A percentile compares a stretch with the other conserved stretches of the same genome.
Evolutionary conservation across 768 basidiomycete genomes (phyloP).

Genomic region (Mycena indigotica): DNA sequence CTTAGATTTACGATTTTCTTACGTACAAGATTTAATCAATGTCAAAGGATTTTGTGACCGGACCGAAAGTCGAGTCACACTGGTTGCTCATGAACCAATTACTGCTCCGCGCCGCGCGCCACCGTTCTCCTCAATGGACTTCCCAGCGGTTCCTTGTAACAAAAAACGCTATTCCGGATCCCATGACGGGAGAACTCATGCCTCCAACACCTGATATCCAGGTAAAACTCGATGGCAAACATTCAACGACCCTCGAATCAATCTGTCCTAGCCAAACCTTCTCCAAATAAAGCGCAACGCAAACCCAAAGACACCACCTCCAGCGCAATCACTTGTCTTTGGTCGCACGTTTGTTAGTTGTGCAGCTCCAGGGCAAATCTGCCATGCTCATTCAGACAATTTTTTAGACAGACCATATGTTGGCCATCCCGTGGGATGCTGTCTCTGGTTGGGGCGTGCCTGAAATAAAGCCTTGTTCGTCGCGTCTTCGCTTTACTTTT

Average conservation of each 20-base stretch:
- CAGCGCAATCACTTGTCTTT: slow-evolving; percentile 71
- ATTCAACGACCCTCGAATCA: neutral
- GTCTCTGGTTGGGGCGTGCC: slow-evolving; percentile 81
- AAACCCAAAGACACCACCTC: slow-evolving; percentile 63
- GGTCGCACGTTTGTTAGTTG: slow-evolving; percentile 78
- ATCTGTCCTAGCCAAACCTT: slow-evolving; percentile 45
- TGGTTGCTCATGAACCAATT: slow-evolving; percentile 4
- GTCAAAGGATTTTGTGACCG: neutral
- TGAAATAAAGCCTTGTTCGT: slow-evolving; percentile 80
- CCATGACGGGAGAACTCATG: slow-evolving; percentile 55
- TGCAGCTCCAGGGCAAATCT: slow-evolving; percentile 1
- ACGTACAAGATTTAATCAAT: neutral
- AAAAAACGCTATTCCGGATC: slow-evolving; percentile 31
- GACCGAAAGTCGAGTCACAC: neutral
- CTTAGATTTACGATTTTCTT: neutral
- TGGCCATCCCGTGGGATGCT: slow-evolving; percentile 74
- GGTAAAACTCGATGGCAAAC: slow-evolving; percentile 32
- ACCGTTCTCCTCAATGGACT: slow-evolving; percentile 8
- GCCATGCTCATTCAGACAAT: slow-evolving; percentile 8
- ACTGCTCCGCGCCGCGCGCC: slow-evolving; percentile 12
- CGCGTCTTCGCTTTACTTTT: slow-evolving; percentile 4
- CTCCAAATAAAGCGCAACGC: slow-evolving; percentile 51
- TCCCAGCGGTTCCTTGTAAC: slow-evolving; percentile 21
- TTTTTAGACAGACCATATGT: slow-evolving; percentile 81
- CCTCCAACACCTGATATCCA: slow-evolving; percentile 51